phyloP scores from a whole-genome alignment of 345 rosid species.

The Arabidopsis arenosa region DNA sequence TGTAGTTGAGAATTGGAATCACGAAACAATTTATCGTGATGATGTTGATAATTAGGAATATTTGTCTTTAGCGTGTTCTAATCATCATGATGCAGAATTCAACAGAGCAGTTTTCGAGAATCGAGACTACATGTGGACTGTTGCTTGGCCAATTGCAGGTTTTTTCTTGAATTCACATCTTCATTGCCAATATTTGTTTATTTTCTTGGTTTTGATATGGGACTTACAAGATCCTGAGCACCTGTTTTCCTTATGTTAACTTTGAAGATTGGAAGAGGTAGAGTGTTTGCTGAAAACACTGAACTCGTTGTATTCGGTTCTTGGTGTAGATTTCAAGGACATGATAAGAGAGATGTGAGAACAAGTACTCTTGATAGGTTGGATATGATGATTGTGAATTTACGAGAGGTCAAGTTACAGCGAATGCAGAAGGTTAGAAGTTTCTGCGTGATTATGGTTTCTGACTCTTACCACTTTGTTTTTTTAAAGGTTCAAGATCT shows the following conservation, averaged over 20 bases:
- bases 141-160: slow-evolving; percentile 68
- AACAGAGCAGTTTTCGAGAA: slow-evolving; percentile 41
- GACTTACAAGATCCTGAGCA: not conserved
- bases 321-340: slow-evolving; percentile 62
- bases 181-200: not conserved
- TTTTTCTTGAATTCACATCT: not conserved
- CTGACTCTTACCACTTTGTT: slow-evolving; percentile 20
- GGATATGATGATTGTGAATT: too few relatives aligned
- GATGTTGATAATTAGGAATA: too few relatives aligned
- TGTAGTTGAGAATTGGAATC: not conserved
- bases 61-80: too few relatives aligned
- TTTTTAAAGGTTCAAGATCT: slow-evolving; percentile 60
- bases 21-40: not conserved
- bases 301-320: slow-evolving; percentile 59
- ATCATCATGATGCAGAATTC: slow-evolving; percentile 44
- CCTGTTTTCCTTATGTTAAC: not conserved
- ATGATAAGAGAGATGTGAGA: slow-evolving; percentile 52
- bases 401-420: too few relatives aligned
- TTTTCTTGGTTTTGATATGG: not conserved
- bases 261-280: slow-evolving; percentile 53
- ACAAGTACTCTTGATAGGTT: too few relatives aligned
- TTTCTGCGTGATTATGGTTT: slow-evolving; percentile 20
- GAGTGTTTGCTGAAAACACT: slow-evolving; percentile 50
- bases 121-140: slow-evolving; percentile 61
- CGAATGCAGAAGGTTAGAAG: slow-evolving; percentile 61